A percentile compares a stretch with the other conserved stretches of the same genome.
These are phyloP conservation scores for Globisporangium okanoganense DNA, from an alignment of 352 stramenopile species.

Conservation along the genomic window DNA sequence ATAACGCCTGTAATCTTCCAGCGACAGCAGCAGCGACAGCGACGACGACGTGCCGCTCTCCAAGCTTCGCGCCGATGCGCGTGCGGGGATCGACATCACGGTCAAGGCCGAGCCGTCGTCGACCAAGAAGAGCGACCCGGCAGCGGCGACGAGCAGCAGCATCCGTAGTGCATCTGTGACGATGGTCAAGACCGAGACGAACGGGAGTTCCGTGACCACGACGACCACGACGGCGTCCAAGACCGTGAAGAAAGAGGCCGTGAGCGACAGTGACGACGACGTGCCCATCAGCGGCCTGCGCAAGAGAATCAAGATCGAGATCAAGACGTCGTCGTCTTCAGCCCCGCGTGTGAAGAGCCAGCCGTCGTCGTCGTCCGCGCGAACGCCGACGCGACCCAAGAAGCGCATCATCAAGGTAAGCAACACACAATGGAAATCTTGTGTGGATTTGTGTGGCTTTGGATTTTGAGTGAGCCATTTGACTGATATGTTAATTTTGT, in stretches of 20 bases:
- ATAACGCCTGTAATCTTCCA: conserved; percentile 1
- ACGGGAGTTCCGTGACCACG: neutral
- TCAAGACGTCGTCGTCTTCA: neutral
- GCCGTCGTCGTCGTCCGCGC: conserved; percentile 5
- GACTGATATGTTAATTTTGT: neutral
- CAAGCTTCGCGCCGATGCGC: conserved; percentile 38
- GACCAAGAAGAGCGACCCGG: conserved; percentile 11
- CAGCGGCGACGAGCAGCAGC: neutral
- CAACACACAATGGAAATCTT: too few species aligned
- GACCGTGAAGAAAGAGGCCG: conserved; percentile 26
- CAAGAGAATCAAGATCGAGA: conserved; percentile 63
- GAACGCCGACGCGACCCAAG: conserved; percentile 28
- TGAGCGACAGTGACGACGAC: conserved; percentile 72
- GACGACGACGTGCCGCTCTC: conserved; percentile 79
- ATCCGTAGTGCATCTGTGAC: neutral
- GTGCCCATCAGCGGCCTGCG: conserved; percentile 64
- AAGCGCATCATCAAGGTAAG: conserved; percentile 63
- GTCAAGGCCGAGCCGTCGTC: conserved; percentile 21
- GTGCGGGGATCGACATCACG: conserved; percentile 18
- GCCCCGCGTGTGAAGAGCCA: conserved; percentile 21
- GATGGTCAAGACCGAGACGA: conserved; percentile 23
- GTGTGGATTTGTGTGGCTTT: neutral
- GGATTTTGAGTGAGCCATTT: conserved; percentile 3
- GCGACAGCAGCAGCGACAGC: conserved; percentile 60
- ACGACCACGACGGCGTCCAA: conserved; percentile 17